Conservation (phyloP, 2,329 filamentous ascomycete genomes). For the Aureobasidium sp. region DNA sequence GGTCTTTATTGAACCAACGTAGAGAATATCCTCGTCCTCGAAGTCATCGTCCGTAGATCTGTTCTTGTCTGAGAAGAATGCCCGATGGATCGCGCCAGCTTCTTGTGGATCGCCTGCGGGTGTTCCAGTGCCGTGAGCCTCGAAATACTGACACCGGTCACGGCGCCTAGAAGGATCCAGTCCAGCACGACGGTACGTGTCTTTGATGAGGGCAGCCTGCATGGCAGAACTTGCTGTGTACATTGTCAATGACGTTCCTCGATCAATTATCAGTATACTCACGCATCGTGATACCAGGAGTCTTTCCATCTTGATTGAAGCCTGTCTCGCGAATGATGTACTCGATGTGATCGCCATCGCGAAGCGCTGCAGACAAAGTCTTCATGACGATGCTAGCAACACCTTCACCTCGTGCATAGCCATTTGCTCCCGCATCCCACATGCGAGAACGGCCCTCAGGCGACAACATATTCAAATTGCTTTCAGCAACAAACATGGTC, state of each 20-base stretch:
- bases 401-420: constrained; percentile 49
- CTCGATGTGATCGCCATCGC: constrained; percentile 40
- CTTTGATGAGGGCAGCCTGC: constrained; percentile 32
- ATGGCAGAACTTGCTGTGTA: constrained; percentile 27
- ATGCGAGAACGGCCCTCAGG: constrained; percentile 33
- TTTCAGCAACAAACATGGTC: constrained; percentile 22
- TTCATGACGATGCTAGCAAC: constrained; percentile 47
- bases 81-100: constrained; percentile 28
- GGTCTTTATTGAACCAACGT: constrained; percentile 16
- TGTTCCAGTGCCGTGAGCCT: constrained; percentile 27
- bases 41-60: too few relatives aligned
- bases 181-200: constrained; percentile 32
- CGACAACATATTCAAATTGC: constrained; percentile 29
- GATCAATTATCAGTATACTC: too few relatives aligned
- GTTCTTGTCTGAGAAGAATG: constrained; percentile 20
- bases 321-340: constrained; percentile 32
- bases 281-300: constrained; percentile 27
- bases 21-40: neutral
- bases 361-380: constrained; percentile 36
- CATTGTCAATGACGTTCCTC: constrained; percentile 23
- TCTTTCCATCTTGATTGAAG: constrained; percentile 34
- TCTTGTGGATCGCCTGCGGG: constrained; percentile 25
- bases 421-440: constrained; percentile 38
- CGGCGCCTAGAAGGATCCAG: constrained; percentile 22
- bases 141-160: constrained; percentile 32